Evolutionary conservation across 768 basidiomycete genomes (phyloP), one percentile per base, ranked within the genome.

Genomic region (Mycena leptocephala): DNA sequence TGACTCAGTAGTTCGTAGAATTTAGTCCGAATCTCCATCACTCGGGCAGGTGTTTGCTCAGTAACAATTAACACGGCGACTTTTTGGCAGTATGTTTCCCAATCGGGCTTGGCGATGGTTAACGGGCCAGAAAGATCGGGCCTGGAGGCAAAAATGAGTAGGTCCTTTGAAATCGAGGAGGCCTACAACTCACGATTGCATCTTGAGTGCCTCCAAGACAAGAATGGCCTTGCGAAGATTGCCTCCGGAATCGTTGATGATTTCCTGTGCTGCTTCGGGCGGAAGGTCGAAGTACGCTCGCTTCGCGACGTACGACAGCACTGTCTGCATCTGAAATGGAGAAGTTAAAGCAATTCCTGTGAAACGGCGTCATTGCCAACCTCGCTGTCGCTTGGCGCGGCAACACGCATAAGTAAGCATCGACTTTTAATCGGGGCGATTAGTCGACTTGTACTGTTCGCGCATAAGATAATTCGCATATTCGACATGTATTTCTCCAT

Each of bases 401-500:
- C 95, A 10, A 99, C 97, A 56, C 98, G 93, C 81, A 99, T 92
- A 37, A 99, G 89, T 53, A 99, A 88, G 87, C 98, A 99, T 74
- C 98, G 92, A 90, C 95, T 96, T 83, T 95, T 95, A 82, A 99
- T 99, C 6, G 98, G 98, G 1, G 97, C 97, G 81, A 99, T 99
- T 68, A 99, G 94, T 78, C 94, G 94, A 82, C 95, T 95, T 4
- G 98, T 99, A 82, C 95, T 97, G 84, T 97, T 97, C 26, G 97
- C 97, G 82, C 97, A 99, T 0, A 99, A 90, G 79, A 99, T 98
- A 80, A 99, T 94, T 33, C 98, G 93, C 92, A 99, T 92, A 83
- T 99, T 99, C 51, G 94, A 93, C 95, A 98, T 99, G 88, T 98
- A 99, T 85, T 99, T 99, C 83, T 99, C 98, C 98, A 99, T 99